Conservation (phyloP, 2,329 filamentous ascomycete genomes). For the Cercospora sp. region DNA sequence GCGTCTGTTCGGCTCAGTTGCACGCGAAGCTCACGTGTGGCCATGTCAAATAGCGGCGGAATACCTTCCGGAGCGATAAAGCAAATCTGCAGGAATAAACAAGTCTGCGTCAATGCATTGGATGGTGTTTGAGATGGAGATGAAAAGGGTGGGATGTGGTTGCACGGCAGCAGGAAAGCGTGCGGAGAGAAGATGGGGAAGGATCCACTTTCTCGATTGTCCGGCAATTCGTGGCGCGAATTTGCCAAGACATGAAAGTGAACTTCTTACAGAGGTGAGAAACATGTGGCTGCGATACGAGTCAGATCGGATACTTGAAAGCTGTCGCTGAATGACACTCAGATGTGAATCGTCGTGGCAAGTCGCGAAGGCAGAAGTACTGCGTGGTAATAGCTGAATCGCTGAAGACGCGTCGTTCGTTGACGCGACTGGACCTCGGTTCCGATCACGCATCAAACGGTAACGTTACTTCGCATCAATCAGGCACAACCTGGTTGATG, state of each 20-base stretch:
- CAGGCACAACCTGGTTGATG: not conserved
- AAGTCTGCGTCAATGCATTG: not conserved
- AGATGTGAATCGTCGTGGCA: not conserved
- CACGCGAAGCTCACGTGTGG: conserved; percentile 15
- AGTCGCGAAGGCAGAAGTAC: not conserved
- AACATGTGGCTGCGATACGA: not conserved
- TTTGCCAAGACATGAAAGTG: not conserved
- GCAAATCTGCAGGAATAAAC: not conserved
- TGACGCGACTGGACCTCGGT: conserved; percentile 11
- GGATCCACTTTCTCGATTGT: not conserved
- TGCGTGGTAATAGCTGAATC: not conserved
- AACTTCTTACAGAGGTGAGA: not conserved
- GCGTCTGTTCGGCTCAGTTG: conserved; percentile 12
- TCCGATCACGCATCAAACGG: not conserved
- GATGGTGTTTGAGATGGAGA: not conserved
- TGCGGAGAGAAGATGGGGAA: conserved; percentile 10
- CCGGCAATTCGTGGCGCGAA: not conserved
- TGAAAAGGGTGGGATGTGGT: not conserved
- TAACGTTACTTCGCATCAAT: not conserved
- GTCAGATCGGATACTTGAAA: not conserved
- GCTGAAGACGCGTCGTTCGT: not conserved
- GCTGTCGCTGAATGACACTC: not conserved
- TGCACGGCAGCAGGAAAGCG: conserved; percentile 1
- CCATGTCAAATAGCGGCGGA: not conserved
- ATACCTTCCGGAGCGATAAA: not conserved